These are phyloP conservation scores for Silene conica DNA, from an alignment of 148 eudicot species.

Conservation along the genomic window DNA sequence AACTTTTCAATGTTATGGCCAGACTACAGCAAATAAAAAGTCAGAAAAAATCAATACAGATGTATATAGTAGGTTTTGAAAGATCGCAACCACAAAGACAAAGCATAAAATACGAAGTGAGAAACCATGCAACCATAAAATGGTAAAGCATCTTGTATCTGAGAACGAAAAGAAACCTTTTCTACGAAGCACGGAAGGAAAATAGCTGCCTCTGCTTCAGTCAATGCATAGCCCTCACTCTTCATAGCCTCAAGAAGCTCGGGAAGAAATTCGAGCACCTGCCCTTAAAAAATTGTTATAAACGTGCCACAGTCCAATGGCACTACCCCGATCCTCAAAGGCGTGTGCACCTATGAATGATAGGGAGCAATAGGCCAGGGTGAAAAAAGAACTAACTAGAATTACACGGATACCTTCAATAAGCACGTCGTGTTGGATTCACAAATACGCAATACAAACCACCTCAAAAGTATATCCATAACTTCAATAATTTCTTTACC, in stretches of 20 bases:
- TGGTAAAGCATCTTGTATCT: conserved; percentile 2
- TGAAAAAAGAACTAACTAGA: neutral
- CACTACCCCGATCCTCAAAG: neutral
- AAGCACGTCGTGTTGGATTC: conserved; percentile 95
- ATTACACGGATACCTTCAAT: conserved; percentile 52
- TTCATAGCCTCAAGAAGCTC: conserved; percentile 75
- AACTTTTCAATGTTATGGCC: conserved; percentile 95
- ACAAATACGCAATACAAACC: conserved; percentile 92
- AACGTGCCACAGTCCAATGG: neutral
- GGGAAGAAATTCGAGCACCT: conserved; percentile 96
- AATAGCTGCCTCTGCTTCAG: conserved; percentile 88
- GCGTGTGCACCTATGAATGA: neutral
- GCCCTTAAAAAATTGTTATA: neutral
- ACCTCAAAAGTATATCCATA: conserved; percentile 77
- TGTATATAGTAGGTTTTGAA: neutral
- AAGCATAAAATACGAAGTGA: neutral
- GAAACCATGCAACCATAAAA: neutral
- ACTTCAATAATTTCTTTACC: conserved; percentile 77
- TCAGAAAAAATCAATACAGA: conserved; percentile 1
- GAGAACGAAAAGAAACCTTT: conserved; percentile 47
- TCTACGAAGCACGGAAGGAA: conserved; percentile 89
- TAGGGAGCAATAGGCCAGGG: neutral
- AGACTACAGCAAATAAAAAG: conserved; percentile 43
- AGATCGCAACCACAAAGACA: neutral
- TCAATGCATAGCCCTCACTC: conserved; percentile 76